Base-by-base conservation (phyloP, 371 early-diverging fungal species). In the Circinella umbellata region DNA sequence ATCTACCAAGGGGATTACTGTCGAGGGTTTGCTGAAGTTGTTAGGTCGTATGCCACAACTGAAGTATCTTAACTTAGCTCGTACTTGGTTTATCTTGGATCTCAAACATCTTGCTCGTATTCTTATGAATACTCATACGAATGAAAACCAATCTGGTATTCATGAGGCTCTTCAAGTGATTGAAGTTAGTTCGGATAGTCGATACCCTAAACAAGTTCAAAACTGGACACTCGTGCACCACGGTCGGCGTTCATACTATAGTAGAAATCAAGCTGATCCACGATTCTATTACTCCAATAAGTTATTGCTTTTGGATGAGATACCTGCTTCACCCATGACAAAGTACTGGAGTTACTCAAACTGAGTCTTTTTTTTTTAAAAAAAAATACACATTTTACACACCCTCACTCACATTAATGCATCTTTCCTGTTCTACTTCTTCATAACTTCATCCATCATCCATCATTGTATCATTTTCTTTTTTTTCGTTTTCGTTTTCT, bases 281-380 rank as follows among this genome's bases (percentile, higher is more conserved):
- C 69, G 68, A 17, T 73, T 68, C 27, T 48, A 61, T 20, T 77
- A 80, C 61, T 76, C 80, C 6, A 77, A 77, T 66, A 80, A 80
- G 37, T 66, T 80, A 17, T 27, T 76, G 17, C 39, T 80, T 67
- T 27, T 42, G 20, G 67, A 71, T 18, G 49, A 66, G 39, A 38
- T 53, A 13, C 65, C 37, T 34, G 39, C 70, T 18, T 80, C 81
- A 27, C 75, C 81, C 53, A 78, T 80, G 78, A 69, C 69, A 39
- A 68, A 65, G 18, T 80, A 80, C 59, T 78, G 78, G 76, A 63
- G 74, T 34, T 80, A 73, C 61, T 78, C 74, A 18, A 78, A 67
- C 48, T 73, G 53, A 70, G 17, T 47, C 18, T 46, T 36, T 11
- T 59, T 34, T 20, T 54, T 10, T 49, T 42, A 42, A 42, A 42